phyloP scores from a whole-genome alignment of 306 rosid genomes.

The Prosopis cineraria region DNA sequence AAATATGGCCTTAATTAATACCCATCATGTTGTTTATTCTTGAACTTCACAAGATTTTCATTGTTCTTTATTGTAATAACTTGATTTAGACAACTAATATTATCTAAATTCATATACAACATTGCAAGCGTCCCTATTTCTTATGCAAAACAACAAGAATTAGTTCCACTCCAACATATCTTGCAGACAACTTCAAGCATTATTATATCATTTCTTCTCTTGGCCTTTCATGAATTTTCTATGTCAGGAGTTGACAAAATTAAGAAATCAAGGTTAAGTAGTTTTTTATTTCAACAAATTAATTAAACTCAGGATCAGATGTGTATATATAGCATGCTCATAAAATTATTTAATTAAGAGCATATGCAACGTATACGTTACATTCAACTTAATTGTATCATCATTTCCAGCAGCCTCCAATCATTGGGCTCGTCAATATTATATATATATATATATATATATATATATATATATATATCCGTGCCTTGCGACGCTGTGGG shows the following conservation, averaged over 20 bases:
- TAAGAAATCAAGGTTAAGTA: neutral
- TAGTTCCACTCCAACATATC: neutral
- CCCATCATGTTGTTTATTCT: neutral
- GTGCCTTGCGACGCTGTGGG: neutral
- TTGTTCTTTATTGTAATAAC: neutral
- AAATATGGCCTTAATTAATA: neutral
- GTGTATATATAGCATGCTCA: neutral
- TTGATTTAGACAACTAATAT: neutral
- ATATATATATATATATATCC: neutral
- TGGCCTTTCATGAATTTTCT: neutral
- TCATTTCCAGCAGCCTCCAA: constrained; percentile 21
- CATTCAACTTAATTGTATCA: neutral
- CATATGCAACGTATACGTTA: neutral
- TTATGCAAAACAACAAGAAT: neutral
- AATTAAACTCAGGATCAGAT: neutral
- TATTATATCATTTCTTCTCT: neutral
- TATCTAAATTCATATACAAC: neutral
- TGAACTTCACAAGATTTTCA: neutral
- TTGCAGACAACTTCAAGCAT: constrained; percentile 12
- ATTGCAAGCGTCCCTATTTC: neutral
- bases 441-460: neutral
- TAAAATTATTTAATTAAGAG: neutral
- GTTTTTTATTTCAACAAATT: neutral
- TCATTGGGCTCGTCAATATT: constrained; percentile 33
- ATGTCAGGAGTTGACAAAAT: neutral